Percentiles rank a stretch among this genome's conserved stretches.
Conservation (phyloP, 148 eudicot genomes). For the Rhododendron kiyosumense region DNA sequence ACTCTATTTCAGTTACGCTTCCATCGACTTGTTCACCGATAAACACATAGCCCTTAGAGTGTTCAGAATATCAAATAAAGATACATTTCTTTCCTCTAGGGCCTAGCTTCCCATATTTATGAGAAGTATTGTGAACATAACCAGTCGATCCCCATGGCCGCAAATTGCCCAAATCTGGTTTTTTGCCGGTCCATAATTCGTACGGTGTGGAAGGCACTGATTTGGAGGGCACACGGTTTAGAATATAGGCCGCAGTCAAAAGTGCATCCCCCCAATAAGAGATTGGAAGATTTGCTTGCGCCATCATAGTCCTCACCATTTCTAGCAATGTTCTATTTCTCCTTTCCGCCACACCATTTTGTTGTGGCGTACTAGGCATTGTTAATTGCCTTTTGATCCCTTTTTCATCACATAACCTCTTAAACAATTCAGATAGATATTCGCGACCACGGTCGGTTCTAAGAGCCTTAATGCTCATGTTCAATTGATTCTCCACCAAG, state of each 20-base stretch:
- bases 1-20: conserved; percentile 1
- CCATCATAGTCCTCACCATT: background rate
- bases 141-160: background rate
- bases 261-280: background rate
- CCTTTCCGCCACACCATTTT: background rate
- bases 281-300: background rate
- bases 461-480: background rate
- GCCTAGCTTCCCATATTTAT: no score
- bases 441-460: background rate
- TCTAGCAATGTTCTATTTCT: background rate
- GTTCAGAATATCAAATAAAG: background rate
- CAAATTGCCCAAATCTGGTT: background rate
- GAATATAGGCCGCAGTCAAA: background rate
- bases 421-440: background rate
- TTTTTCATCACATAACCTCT: no score
- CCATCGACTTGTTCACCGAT: background rate
- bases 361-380: background rate
- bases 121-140: background rate
- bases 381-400: no score
- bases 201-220: background rate
- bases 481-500: background rate
- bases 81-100: background rate
- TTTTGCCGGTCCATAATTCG: background rate
- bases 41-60: conserved; percentile 9
- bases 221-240: background rate